Percentiles rank a stretch among this genome's conserved stretches.
Conservation (phyloP, 2,329 filamentous ascomycete genomes). For the Rutstroemia sp. region DNA sequence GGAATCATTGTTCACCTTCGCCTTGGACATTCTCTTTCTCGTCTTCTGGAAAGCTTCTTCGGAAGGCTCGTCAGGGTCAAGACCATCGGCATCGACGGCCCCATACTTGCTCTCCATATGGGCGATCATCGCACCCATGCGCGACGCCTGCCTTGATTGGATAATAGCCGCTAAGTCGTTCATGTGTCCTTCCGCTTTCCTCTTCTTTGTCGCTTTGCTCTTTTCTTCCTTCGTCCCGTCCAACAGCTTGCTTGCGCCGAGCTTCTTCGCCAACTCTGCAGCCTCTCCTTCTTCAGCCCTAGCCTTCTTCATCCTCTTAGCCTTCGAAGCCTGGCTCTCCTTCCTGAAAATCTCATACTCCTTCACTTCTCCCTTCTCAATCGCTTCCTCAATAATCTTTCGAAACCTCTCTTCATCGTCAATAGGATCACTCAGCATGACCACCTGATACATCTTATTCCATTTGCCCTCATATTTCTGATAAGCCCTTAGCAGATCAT, state of each 20-base stretch:
- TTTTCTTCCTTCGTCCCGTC: conserved; percentile 34
- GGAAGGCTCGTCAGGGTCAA: conserved; percentile 52
- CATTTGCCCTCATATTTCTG: conserved; percentile 66
- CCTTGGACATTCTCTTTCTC: conserved; percentile 29
- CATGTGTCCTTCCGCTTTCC: conserved; percentile 33
- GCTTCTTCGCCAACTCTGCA: conserved; percentile 64
- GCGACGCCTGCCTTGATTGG: conserved; percentile 57
- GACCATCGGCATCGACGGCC: conserved; percentile 52
- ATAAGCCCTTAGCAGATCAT: conserved; percentile 72
- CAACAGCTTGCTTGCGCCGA: conserved; percentile 66
- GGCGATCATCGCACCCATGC: conserved; percentile 59
- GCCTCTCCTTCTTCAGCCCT: conserved; percentile 61
- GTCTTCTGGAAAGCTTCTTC: conserved; percentile 49
- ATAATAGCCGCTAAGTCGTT: conserved; percentile 68
- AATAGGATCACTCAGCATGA: conserved; percentile 80
- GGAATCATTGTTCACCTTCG: conserved; percentile 26
- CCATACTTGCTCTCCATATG: conserved; percentile 71
- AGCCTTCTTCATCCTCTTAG: conserved; percentile 52
- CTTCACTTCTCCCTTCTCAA: conserved; percentile 59
- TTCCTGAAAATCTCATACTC: conserved; percentile 61
- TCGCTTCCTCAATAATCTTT: conserved; percentile 71
- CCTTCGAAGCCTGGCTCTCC: conserved; percentile 60
- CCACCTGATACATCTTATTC: conserved; percentile 66
- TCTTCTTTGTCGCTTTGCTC: conserved; percentile 40
- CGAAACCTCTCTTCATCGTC: conserved; percentile 84